These are phyloP conservation scores for Nakaseomyces glabratus DNA, from an alignment of 1,139 yeast genomes.

Conservation along the genomic window DNA sequence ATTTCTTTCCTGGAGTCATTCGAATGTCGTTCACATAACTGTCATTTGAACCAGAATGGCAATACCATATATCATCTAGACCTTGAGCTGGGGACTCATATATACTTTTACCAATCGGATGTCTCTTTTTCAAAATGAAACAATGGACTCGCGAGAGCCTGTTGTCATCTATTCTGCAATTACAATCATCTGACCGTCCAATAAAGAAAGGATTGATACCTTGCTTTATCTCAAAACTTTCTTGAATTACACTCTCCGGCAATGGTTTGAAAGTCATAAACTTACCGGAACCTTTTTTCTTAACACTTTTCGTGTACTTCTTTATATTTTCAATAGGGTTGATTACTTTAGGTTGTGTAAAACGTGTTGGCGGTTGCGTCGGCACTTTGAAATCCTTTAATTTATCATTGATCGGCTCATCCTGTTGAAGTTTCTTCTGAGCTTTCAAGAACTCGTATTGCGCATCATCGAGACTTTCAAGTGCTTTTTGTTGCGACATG, in stretches of 20 bases:
- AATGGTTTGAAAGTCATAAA: conserved; percentile 43
- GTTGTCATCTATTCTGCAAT: conserved; percentile 54
- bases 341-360: conserved; percentile 23
- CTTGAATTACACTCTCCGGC: conserved; percentile 34
- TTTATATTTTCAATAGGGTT: conserved; percentile 9
- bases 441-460: conserved; percentile 27
- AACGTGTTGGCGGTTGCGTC: conserved; percentile 26
- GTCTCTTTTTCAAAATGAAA: conserved; percentile 50
- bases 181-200: conserved; percentile 56
- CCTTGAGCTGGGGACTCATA: conserved; percentile 61
- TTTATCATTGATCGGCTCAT: conserved; percentile 14
- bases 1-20: conserved; percentile 56
- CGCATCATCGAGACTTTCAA: conserved; percentile 39
- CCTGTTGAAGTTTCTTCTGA: conserved; percentile 34
- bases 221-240: conserved; percentile 50
- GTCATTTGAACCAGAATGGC: conserved; percentile 73
- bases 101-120: conserved; percentile 46
- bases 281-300: conserved; percentile 36
- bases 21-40: conserved; percentile 57
- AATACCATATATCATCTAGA: conserved; percentile 68
- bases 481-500: conserved; percentile 55
- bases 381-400: conserved; percentile 31
- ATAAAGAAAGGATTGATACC: conserved; percentile 54
- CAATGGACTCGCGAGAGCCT: conserved; percentile 83
- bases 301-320: conserved; percentile 8